Percentiles rank a stretch among this genome's conserved stretches.
These are phyloP conservation scores for Hanseniaspora pseudoguilliermondii DNA, from an alignment of 805 yeast genomes.

Conservation along the genomic window DNA sequence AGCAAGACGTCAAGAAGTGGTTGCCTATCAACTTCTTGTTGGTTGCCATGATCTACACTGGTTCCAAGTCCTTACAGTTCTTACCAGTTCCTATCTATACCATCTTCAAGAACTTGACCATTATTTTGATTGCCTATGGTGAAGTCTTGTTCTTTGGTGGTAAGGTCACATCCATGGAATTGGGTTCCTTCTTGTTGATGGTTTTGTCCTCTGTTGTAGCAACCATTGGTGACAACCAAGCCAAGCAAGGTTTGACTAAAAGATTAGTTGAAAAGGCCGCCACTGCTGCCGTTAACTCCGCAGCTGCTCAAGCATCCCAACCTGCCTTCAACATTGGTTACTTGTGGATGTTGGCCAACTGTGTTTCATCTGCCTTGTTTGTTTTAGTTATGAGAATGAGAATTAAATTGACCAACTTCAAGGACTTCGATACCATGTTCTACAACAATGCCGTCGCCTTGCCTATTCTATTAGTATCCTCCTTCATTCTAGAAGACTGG, in stretches of 20 bases:
- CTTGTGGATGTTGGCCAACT: conserved; percentile 93
- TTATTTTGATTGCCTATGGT: conserved; percentile 93
- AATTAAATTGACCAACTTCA: conserved; percentile 90
- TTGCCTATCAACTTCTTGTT: conserved; percentile 81
- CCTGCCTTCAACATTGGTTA: conserved; percentile 52
- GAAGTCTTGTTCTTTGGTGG: conserved; percentile 97
- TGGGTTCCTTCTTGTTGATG: conserved; percentile 81
- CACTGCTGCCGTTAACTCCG: conserved; percentile 20
- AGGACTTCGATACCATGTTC: conserved; percentile 95
- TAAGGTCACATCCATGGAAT: conserved; percentile 73
- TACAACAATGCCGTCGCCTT: conserved; percentile 90
- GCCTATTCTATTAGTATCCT: conserved; percentile 69
- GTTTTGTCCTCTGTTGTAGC: conserved; percentile 94
- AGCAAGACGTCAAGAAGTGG: conserved; percentile 88
- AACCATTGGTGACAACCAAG: conserved; percentile 64
- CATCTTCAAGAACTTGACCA: conserved; percentile 93
- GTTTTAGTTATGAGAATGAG: conserved; percentile 94
- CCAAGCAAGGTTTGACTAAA: conserved; percentile 19
- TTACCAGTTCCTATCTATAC: conserved; percentile 93
- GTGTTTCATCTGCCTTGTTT: conserved; percentile 85
- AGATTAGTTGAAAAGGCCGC: conserved; percentile 23
- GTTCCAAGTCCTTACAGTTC: conserved; percentile 85
- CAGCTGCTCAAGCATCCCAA: conserved; percentile 18
- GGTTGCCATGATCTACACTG: conserved; percentile 90
- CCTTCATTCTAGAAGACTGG: conserved; percentile 87